These are phyloP conservation scores for Yarrowia keelungensis DNA, from an alignment of 805 yeast species.

Conservation along the genomic window DNA sequence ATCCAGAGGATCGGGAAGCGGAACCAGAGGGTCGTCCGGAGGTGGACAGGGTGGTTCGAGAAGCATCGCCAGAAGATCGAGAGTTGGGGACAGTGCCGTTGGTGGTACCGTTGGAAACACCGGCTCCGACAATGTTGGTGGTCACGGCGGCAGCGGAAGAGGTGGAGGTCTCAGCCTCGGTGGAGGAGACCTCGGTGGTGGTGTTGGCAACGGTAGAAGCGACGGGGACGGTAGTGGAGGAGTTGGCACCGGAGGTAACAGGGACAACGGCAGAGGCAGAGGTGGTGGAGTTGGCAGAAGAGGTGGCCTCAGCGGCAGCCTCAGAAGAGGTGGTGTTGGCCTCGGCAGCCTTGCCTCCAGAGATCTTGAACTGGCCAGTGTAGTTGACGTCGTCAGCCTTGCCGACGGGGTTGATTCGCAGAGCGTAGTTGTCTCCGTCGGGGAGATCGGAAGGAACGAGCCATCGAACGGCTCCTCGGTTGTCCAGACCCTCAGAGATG, in stretches of 20 bases:
- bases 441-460: conserved; percentile 47
- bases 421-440: conserved; percentile 49
- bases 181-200: conserved; percentile 19
- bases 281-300: not conserved
- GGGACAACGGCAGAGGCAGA: conserved; percentile 13
- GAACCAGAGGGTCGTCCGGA: conserved; percentile 8
- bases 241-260: conserved; percentile 16
- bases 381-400: conserved; percentile 49
- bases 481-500: conserved; percentile 48
- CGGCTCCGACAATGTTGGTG: conserved; percentile 25
- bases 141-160: conserved; percentile 22
- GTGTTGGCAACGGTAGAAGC: conserved; percentile 23
- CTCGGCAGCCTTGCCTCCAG: conserved; percentile 43
- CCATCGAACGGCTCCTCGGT: conserved; percentile 53
- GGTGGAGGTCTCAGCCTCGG: conserved; percentile 1
- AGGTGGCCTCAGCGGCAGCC: not conserved
- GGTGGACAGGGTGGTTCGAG: conserved; percentile 22
- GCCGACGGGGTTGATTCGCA: conserved; percentile 48
- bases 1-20: conserved; percentile 23
- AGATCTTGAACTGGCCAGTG: conserved; percentile 49
- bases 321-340: conserved; percentile 23
- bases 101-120: conserved; percentile 20
- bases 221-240: conserved; percentile 28
- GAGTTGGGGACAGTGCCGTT: conserved; percentile 12
- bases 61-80: conserved; percentile 9